A percentile compares a stretch with the other conserved stretches of the same genome.
These are phyloP conservation scores for Meira nashicola DNA, from an alignment of 1,284 basidiomycete species.

Conservation along the genomic window DNA sequence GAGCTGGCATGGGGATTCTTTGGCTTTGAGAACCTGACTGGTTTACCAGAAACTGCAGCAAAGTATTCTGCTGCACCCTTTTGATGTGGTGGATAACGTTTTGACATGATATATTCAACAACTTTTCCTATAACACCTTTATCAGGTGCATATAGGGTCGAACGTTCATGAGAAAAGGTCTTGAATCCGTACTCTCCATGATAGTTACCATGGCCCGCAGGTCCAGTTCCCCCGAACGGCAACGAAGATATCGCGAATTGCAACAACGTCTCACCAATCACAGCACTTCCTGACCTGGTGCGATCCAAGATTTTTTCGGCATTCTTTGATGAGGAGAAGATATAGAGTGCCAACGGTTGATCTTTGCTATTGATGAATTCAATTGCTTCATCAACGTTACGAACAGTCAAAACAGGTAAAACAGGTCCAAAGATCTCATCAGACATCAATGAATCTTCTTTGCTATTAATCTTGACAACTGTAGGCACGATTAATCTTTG, in stretches of 20 bases:
- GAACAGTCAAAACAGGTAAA: constrained; percentile 71
- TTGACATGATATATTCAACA: constrained; percentile 50
- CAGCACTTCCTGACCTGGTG: constrained; percentile 36
- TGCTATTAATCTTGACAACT: constrained; percentile 62
- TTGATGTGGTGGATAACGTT: constrained; percentile 54
- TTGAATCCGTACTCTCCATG: constrained; percentile 58
- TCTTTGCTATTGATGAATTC: constrained; percentile 57
- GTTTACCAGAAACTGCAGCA: constrained; percentile 22
- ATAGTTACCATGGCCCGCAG: constrained; percentile 57
- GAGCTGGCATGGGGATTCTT: constrained; percentile 36
- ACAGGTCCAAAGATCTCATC: constrained; percentile 75
- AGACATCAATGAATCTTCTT: constrained; percentile 60
- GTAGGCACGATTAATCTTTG: constrained; percentile 61
- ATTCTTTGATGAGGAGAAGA: constrained; percentile 64
- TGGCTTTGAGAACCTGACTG: constrained; percentile 30
- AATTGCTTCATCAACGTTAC: constrained; percentile 47
- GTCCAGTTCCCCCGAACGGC: constrained; percentile 59
- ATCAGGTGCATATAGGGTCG: constrained; percentile 56
- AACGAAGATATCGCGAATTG: constrained; percentile 60
- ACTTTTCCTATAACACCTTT: constrained; percentile 45
- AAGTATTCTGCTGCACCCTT: constrained; percentile 35
- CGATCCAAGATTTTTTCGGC: constrained; percentile 59
- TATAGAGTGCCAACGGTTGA: constrained; percentile 71
- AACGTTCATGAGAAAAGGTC: constrained; percentile 57
- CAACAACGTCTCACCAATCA: constrained; percentile 32